Evolutionary conservation across 352 stramenopile species (phyloP), one percentile per base, ranked within the genome.

Genomic region (Globisporangium irregulare): DNA sequence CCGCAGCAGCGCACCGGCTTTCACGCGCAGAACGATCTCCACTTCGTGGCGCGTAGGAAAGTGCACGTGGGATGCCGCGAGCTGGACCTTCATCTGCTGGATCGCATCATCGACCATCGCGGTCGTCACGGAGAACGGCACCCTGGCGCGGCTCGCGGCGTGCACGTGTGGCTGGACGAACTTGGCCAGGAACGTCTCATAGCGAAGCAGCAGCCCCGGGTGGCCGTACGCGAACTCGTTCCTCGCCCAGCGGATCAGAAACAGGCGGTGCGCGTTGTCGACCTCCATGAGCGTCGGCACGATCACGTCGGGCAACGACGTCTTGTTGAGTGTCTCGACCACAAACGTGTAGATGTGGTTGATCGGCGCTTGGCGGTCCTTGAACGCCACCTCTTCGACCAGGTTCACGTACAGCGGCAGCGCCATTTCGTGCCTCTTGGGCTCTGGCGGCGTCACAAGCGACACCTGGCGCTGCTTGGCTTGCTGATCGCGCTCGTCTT

Each of bases 331-430:
- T 29, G 78, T 73, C 56, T 73, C 57, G 32, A 76, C 68, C 60
- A 88, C 66, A 50, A 69, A 56, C 20, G 76, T 74, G 55, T 84
- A 82, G 29, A 90, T 67, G 25, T 92, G 84, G 10, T 61, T 64
- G 14, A 76, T 46, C 41, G 59, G 60, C 9, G 71, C 68, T 51
- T 78, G 68, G 1, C 68, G 71, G 18, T 82, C 69, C 59, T 79
- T 81, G 66, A 84, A 90, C 18, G 80, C 65, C 50, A 79, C 72
- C 60, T 92, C 82, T 70, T 92, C 84, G 25, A 92, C 59, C 24
- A 90, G 67, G 56, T 69, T 68, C 7, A 87, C 74, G 60, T 90
- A 92, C 34, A 76, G 56, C 34, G 84, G 84, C 4, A 86, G 69
- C 20, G 71, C 57, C 32, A 77, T 51, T 22, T 57, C 36, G 48